A percentile compares a stretch with the other conserved stretches of the same genome.
These are phyloP conservation scores for Thermothelomyces thermophilus DNA, from an alignment of 2,329 filamentous ascomycete genomes.

Conservation along the genomic window DNA sequence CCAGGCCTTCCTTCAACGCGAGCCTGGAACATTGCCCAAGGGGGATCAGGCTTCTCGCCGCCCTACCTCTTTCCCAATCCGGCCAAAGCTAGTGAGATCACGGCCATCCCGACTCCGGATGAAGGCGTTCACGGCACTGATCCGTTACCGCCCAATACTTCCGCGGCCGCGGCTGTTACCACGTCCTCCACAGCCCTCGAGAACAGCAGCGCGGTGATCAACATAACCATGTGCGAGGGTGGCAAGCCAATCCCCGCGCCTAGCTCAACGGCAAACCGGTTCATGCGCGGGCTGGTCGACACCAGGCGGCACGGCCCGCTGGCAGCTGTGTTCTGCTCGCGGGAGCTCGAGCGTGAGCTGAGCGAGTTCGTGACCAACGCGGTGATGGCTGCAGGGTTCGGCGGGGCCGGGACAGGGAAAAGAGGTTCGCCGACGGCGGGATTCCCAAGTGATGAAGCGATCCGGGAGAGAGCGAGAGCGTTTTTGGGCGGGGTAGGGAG, in stretches of 20 bases:
- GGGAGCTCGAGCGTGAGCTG: slow-evolving; percentile 51
- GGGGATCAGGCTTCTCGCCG: slow-evolving; percentile 49
- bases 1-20: slow-evolving; percentile 41
- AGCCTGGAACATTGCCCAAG: slow-evolving; percentile 43
- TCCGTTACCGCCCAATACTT: background rate
- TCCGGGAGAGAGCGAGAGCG: slow-evolving; percentile 42
- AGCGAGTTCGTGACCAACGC: slow-evolving; percentile 41
- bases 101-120: slow-evolving; percentile 26
- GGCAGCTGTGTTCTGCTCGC: slow-evolving; percentile 49
- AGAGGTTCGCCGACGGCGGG: background rate
- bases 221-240: slow-evolving; percentile 30
- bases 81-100: slow-evolving; percentile 29
- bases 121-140: no score
- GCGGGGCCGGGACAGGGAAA: background rate
- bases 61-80: slow-evolving; percentile 48
- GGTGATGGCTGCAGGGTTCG: slow-evolving; percentile 30
- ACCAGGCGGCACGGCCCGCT: slow-evolving; percentile 40
- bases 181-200: background rate
- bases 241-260: slow-evolving; percentile 39
- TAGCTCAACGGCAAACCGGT: slow-evolving; percentile 42
- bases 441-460: slow-evolving; percentile 42
- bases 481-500: slow-evolving; percentile 34
- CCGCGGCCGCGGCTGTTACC: background rate
- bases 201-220: slow-evolving; percentile 22
- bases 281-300: slow-evolving; percentile 36